phyloP scores from a whole-genome alignment of 2,329 filamentous ascomycete genomes.

The Nemania serpens region DNA sequence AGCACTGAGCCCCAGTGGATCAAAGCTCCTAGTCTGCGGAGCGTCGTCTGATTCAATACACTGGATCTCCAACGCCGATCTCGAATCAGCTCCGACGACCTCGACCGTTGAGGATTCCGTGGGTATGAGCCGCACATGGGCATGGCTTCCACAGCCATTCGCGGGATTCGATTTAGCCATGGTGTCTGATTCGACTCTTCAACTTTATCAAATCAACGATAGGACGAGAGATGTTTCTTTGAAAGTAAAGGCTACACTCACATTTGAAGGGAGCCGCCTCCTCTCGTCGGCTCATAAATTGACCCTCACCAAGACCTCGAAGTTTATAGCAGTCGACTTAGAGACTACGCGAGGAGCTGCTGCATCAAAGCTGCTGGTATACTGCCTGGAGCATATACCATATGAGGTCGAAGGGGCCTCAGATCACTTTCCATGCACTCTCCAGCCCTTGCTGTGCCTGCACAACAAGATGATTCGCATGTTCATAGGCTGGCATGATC shows the following conservation, averaged over 20 bases:
- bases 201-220: neutral
- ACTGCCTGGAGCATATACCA: neutral
- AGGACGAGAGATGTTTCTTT: neutral
- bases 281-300: neutral
- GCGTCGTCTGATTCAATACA: slow-evolving; percentile 1
- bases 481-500: slow-evolving; percentile 10
- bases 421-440: neutral
- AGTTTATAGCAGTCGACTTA: slow-evolving; percentile 3
- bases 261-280: neutral
- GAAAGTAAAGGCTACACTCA: slow-evolving; percentile 1
- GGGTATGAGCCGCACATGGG: neutral
- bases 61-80: neutral
- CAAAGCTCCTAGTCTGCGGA: slow-evolving; percentile 2
- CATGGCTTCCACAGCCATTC: slow-evolving; percentile 6
- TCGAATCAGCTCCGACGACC: neutral
- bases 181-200: neutral
- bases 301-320: neutral
- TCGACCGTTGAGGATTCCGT: neutral
- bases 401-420: neutral
- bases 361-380: slow-evolving; percentile 6
- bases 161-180: neutral
- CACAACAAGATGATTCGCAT: neutral
- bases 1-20: slow-evolving; percentile 4
- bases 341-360: neutral
- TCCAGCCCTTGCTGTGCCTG: slow-evolving; percentile 6